Evolutionary conservation across 495 filamentous ascomycete species (phyloP).

Genomic region (Xylaria telfairii): DNA sequence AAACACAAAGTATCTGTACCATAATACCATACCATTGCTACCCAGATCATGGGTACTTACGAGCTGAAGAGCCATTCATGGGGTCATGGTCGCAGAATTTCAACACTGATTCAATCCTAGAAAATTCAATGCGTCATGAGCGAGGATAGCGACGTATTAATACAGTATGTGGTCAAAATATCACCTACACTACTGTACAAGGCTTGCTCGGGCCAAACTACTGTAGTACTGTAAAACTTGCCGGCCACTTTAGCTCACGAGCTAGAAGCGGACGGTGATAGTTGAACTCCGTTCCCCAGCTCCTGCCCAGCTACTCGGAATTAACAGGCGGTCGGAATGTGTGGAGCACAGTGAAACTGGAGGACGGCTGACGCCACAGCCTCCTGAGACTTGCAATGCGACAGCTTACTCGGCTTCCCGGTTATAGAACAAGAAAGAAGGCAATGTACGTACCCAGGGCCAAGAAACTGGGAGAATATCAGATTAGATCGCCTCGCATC

Average conservation of each 20-base stretch:
- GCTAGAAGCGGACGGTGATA: background rate
- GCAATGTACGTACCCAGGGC: background rate
- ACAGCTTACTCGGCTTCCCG: slow-evolving; percentile 19
- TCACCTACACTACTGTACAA: background rate
- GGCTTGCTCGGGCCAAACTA: background rate
- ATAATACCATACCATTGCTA: background rate
- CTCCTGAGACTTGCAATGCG: slow-evolving; percentile 18
- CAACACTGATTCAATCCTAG: background rate
- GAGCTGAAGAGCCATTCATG: background rate
- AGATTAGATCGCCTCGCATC: slow-evolving; percentile 19
- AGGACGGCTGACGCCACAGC: slow-evolving; percentile 4
- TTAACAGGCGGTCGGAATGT: slow-evolving; percentile 3
- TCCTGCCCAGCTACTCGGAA: slow-evolving; percentile 19
- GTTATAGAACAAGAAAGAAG: background rate
- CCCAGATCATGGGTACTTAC: background rate
- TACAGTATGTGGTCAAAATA: background rate
- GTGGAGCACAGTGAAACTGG: slow-evolving; percentile 15
- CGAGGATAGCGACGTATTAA: background rate
- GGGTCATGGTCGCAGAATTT: background rate
- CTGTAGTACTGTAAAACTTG: too few relatives aligned
- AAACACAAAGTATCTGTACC: background rate
- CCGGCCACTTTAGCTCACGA: background rate
- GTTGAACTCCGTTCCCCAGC: too few relatives aligned
- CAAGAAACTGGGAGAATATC: slow-evolving; percentile 14
- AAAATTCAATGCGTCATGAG: background rate